Base-by-base conservation (phyloP, 441 rosid genomes). In the Raphanus hybrid region DNA sequence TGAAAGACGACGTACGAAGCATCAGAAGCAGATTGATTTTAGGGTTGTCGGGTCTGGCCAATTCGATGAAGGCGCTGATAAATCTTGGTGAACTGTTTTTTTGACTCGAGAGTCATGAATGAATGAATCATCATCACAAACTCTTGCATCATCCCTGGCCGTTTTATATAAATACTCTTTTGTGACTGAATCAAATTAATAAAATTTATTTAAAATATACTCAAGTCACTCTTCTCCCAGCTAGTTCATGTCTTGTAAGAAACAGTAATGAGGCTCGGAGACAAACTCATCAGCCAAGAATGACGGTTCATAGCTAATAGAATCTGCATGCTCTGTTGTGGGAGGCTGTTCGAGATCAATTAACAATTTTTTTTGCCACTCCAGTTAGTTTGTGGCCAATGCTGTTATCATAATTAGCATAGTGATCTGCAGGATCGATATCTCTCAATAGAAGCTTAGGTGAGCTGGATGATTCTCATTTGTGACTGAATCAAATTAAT, bases 41-140 rank as follows among this genome's bases (percentile, higher is more conserved):
- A 79, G 92, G 52, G 97, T 87, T 20, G 82, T 79, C 11, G 82
- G 84, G 64, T 87, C 97, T 26, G 90, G 90, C 48, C 81, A 87
- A 58, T 92, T 91, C 41, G 98, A 94, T 27, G 98, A 94, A 83
- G 93, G 96, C 32, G 97, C 99, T 81, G 99, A 92, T 80, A 89
- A 91, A 78, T 85, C 84, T 64, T 92, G 92, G 84, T 71, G 78
- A 73, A 14, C 10, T n/a, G 20, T 8, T 18, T 9, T 23, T 37
- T 9, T 37, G 11, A 23, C 52, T 45, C 10, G 5, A 11, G 37
- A 52, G 35, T 32, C 54, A 35, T 67, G 65, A 37, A 48, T 23
- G 26, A 37, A 48, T 66, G 59, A 37, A 29, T 29, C 32, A 6
- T 45, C 52, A 37, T 55, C 60, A 43, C 37, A 67, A 26, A 57